phyloP scores from a whole-genome alignment of 2,329 filamentous ascomycete genomes.

The Alternaria viburni region DNA sequence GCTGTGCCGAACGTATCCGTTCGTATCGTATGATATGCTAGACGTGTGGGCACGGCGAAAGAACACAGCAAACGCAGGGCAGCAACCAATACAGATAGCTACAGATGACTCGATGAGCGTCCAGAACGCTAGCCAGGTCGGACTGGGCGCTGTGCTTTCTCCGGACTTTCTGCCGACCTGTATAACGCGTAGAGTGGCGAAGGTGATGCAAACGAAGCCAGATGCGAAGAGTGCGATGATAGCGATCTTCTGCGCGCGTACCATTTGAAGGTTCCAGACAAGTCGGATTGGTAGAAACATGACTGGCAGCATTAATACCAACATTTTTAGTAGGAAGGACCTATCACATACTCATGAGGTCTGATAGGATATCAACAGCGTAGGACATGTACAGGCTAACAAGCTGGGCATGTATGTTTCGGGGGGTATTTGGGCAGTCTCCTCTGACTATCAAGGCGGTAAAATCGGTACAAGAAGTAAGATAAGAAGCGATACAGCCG shows the following conservation, averaged over 20 bases:
- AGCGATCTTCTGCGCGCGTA: constrained; percentile 40
- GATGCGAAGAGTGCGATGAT: constrained; percentile 36
- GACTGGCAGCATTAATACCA: constrained; percentile 26
- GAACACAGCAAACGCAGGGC: constrained; percentile 27
- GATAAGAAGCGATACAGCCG: constrained; percentile 40
- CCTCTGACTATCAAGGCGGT: constrained; percentile 43
- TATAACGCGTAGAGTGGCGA: constrained; percentile 35
- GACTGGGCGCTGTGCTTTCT: constrained; percentile 26
- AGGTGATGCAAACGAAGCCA: constrained; percentile 30
- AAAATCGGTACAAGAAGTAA: constrained; percentile 36
- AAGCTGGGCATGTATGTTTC: constrained; percentile 35
- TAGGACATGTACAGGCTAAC: constrained; percentile 44
- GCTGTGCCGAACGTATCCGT: constrained; percentile 17
- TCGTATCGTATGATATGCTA: constrained; percentile 14
- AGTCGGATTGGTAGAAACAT: constrained; percentile 48
- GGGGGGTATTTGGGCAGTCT: constrained; percentile 27
- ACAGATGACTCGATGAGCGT: constrained; percentile 43
- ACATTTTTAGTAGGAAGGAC: not conserved
- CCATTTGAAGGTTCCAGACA: constrained; percentile 46
- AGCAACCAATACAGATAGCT: constrained; percentile 34
- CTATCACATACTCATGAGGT: constrained; percentile 39
- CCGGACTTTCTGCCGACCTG: constrained; percentile 35
- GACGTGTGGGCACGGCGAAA: constrained; percentile 16
- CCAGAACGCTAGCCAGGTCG: constrained; percentile 47
- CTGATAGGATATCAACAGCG: constrained; percentile 42